Evolutionary conservation across 768 basidiomycete genomes (phyloP), one percentile per base, ranked within the genome.

Genomic region (Sutorius australiensis): DNA sequence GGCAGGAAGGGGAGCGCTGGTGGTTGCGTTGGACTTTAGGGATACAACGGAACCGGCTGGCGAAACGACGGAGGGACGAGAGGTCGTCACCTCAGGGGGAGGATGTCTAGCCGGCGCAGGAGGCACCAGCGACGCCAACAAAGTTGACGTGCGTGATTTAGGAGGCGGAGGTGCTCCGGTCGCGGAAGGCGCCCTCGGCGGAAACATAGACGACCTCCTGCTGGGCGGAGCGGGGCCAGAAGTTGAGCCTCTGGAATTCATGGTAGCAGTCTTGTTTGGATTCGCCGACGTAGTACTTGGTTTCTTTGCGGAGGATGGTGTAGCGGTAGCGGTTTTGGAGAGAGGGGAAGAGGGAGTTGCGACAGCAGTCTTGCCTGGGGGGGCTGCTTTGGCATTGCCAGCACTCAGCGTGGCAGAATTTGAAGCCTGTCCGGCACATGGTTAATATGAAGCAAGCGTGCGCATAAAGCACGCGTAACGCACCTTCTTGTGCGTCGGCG

Each of bases 401-500:
- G 79, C 60, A 57, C 83, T 80, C 73, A 85, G 84, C 57, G 84
- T 84, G 56, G 84, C 82, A 52, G 84, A 79, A 68, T 72, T 82
- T 61, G 84, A 73, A 52, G 84, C 77, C 87, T 89, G 64, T 32
- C 36, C 58, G 58, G 50, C 55, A 61, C 58, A 67, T 63, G 65
- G 61, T 62, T 55, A 60, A 64, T 55, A 62, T 62, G 51, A 61
- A 61, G 49, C 27, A 59, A 59, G 36, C 59, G 45, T 56, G 58
- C 46, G 51, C 27, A 52, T 41, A 53, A 55, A 55, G 57, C 57
- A 57, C 41, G 51, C 48, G 51, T 24, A 48, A 71, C 75, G 52
- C 57, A 85, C 89, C 80, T 86, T 89, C 74, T 87, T 91, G 43
- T 84, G 84, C 10, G 76, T 67, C 50, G 81, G 77, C 17, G 82